Evolutionary conservation across 164 flowering plant species (phyloP).

Genomic region (grape (Vitis vinifera)): DNA sequence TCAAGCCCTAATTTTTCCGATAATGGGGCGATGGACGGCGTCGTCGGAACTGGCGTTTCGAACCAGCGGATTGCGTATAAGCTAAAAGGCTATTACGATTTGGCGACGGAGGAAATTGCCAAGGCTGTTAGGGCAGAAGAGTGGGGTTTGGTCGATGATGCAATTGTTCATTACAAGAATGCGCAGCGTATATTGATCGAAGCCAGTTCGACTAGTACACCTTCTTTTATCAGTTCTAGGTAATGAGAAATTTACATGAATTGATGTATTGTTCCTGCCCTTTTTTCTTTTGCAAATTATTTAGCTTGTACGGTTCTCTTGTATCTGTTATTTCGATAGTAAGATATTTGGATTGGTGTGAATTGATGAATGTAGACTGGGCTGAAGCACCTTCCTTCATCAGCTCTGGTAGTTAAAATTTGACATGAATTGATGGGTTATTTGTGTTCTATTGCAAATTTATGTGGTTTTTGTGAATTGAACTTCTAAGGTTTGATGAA

Average conservation of each 20-base stretch:
- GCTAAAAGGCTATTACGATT: constrained; percentile 89
- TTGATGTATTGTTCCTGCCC: too few species aligned
- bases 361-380: too few species aligned
- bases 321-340: neutral
- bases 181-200: constrained; percentile 73
- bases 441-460: too few species aligned
- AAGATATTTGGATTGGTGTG: too few species aligned
- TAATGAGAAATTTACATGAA: neutral
- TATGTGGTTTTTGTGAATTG: too few species aligned
- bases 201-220: constrained; percentile 66
- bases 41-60: constrained; percentile 39
- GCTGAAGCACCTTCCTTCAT: too few species aligned
- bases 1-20: constrained; percentile 22
- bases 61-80: constrained; percentile 80
- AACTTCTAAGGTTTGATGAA: too few species aligned
- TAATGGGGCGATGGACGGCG: constrained; percentile 45
- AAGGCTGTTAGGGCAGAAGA: constrained; percentile 95
- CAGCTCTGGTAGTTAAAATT: too few species aligned
- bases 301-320: neutral
- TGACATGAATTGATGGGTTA: too few species aligned
- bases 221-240: constrained; percentile 65
- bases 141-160: constrained; percentile 91
- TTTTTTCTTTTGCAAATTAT: too few species aligned
- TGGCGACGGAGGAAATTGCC: constrained; percentile 84
- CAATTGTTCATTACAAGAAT: constrained; percentile 62